These are phyloP conservation scores for Acer yangbiense DNA, from an alignment of 345 rosid genomes.

Conservation along the genomic window DNA sequence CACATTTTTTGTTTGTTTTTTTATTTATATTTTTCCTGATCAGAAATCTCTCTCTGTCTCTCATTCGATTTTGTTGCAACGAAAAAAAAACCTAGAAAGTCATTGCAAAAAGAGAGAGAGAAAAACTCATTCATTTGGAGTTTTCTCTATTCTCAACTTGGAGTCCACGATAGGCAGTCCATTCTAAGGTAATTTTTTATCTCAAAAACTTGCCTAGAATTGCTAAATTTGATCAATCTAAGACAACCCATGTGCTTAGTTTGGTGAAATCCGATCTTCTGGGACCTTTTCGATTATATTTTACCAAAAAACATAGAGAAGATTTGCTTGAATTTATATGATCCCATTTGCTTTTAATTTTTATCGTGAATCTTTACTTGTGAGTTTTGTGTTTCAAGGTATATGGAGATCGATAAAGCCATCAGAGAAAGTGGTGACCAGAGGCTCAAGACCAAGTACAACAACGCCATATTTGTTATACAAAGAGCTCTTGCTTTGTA, in stretches of 20 bases:
- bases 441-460: conserved; percentile 92
- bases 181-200: conserved; percentile 15
- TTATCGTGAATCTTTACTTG: conserved; percentile 3
- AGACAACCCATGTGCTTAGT: neutral
- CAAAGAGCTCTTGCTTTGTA: conserved; percentile 86
- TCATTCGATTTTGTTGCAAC: neutral
- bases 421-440: conserved; percentile 77
- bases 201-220: neutral
- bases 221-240: neutral
- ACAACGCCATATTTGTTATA: conserved; percentile 87
- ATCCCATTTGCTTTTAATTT: conserved; percentile 20
- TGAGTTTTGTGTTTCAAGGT: conserved; percentile 25
- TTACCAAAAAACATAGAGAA: neutral
- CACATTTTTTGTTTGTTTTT: neutral
- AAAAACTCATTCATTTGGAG: neutral
- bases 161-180: neutral
- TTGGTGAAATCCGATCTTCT: neutral
- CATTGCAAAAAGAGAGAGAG: neutral
- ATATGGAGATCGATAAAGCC: conserved; percentile 93
- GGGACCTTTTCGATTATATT: neutral
- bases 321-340: neutral
- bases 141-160: neutral
- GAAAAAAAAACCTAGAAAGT: no score
- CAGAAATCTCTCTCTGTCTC: neutral
- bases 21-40: neutral